Conservation (phyloP, 2,329 filamentous ascomycete genomes). For the Penicillium digitatum region DNA sequence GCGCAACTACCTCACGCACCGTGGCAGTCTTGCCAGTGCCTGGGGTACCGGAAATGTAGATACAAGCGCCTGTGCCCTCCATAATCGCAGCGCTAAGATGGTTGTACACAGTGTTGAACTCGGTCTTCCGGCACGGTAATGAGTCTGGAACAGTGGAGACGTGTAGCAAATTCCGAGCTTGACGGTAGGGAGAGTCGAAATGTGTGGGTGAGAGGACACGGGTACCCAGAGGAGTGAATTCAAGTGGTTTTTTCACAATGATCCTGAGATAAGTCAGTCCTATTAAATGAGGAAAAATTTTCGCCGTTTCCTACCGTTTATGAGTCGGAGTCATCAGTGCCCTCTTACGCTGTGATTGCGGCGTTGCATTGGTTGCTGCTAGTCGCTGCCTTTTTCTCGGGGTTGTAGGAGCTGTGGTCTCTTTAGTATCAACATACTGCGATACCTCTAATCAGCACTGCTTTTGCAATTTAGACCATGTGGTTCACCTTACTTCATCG, state of each 20-base stretch:
- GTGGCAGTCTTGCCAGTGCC: slow-evolving; percentile 98
- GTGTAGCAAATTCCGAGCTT: slow-evolving; percentile 82
- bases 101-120: slow-evolving; percentile 88
- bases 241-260: slow-evolving; percentile 78
- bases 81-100: slow-evolving; percentile 92
- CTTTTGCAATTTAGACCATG: not conserved
- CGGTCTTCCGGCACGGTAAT: slow-evolving; percentile 84
- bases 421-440: slow-evolving; percentile 40
- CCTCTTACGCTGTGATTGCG: slow-evolving; percentile 41
- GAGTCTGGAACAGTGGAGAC: slow-evolving; percentile 88
- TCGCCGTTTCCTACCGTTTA: slow-evolving; percentile 48
- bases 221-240: slow-evolving; percentile 93
- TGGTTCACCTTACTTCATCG: slow-evolving; percentile 32
- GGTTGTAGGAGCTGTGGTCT: slow-evolving; percentile 42
- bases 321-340: slow-evolving; percentile 59
- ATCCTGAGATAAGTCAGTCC: slow-evolving; percentile 45
- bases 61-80: slow-evolving; percentile 89
- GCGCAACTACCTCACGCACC: slow-evolving; percentile 86
- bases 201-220: slow-evolving; percentile 73
- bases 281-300: slow-evolving; percentile 11
- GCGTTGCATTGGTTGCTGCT: slow-evolving; percentile 43
- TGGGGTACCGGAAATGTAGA: slow-evolving; percentile 98
- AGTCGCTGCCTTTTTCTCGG: slow-evolving; percentile 57
- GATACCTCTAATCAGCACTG: slow-evolving; percentile 11
- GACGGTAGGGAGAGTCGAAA: slow-evolving; percentile 79